phyloP scores from a whole-genome alignment of 805 yeast species.

The Spencermartinsiella europaea region DNA sequence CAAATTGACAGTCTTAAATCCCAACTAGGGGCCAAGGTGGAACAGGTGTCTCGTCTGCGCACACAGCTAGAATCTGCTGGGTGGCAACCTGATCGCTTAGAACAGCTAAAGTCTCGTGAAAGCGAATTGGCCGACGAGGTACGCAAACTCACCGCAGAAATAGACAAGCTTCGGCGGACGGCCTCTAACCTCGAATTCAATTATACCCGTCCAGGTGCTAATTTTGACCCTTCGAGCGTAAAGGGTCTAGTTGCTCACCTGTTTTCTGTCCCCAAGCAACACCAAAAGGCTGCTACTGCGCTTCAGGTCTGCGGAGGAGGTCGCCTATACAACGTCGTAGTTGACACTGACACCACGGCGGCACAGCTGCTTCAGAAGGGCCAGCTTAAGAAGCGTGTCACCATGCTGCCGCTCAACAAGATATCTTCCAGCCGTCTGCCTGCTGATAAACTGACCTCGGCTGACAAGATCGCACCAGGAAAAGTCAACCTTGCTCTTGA shows the following conservation, averaged over 20 bases:
- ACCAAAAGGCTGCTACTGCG: conserved; percentile 66
- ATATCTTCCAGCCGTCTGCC: conserved; percentile 59
- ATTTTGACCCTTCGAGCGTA: conserved; percentile 58
- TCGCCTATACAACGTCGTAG: conserved; percentile 80
- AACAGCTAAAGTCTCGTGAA: conserved; percentile 21
- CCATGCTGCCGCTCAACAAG: conserved; percentile 88
- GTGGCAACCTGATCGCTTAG: conserved; percentile 23
- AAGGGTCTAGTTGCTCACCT: conserved; percentile 89
- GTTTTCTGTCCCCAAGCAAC: conserved; percentile 55
- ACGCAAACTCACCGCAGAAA: conserved; percentile 40
- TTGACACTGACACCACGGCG: conserved; percentile 83
- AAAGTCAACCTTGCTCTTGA: conserved; percentile 87
- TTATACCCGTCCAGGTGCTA: conserved; percentile 58
- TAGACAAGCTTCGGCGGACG: conserved; percentile 53
- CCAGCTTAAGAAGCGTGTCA: conserved; percentile 70
- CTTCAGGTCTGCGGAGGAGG: conserved; percentile 94
- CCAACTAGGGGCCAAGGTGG: conserved; percentile 41
- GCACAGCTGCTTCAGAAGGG: conserved; percentile 76
- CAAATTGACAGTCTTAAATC: conserved; percentile 41
- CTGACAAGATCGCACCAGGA: conserved; percentile 73
- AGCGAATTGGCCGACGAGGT: conserved; percentile 39
- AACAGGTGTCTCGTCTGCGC: conserved; percentile 37
- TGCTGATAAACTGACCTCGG: conserved; percentile 49
- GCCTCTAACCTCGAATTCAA: conserved; percentile 72
- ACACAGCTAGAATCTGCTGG: conserved; percentile 48